phyloP scores from a whole-genome alignment of 495 filamentous ascomycete species.

The Penicillium argentinense region DNA sequence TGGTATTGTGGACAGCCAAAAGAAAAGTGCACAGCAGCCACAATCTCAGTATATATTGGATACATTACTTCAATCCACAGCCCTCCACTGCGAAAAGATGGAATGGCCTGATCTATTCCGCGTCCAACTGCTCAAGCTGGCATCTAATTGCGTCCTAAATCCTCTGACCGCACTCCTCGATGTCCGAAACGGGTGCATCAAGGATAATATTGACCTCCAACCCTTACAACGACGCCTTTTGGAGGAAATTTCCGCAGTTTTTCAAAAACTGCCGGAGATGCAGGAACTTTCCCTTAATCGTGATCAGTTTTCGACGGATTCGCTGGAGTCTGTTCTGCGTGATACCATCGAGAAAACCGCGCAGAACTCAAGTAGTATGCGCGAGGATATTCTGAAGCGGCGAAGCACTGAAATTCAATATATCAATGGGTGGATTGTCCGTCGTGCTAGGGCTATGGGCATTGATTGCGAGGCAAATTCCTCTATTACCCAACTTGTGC shows the following conservation, averaged over 20 bases:
- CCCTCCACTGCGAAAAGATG: slow-evolving; percentile 30
- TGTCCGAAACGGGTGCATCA: slow-evolving; percentile 65
- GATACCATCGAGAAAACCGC: slow-evolving; percentile 56
- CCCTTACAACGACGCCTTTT: slow-evolving; percentile 51
- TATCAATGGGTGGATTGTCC: slow-evolving; percentile 74
- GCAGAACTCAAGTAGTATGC: slow-evolving; percentile 70
- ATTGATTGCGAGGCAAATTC: slow-evolving; percentile 58
- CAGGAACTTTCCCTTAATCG: slow-evolving; percentile 46
- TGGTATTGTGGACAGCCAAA: slow-evolving; percentile 10
- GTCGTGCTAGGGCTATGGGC: slow-evolving; percentile 56
- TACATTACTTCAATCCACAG: slow-evolving; percentile 26
- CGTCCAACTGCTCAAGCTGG: slow-evolving; percentile 69
- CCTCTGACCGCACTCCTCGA: slow-evolving; percentile 69
- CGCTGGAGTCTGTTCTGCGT: slow-evolving; percentile 51
- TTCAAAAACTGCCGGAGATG: slow-evolving; percentile 59
- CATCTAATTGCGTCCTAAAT: slow-evolving; percentile 70
- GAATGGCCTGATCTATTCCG: slow-evolving; percentile 28
- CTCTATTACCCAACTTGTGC: slow-evolving; percentile 52
- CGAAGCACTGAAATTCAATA: slow-evolving; percentile 69
- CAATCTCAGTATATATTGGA: slow-evolving; percentile 26
- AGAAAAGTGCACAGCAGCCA: neutral
- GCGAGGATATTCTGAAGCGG: slow-evolving; percentile 65
- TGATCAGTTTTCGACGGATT: slow-evolving; percentile 42
- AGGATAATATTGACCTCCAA: slow-evolving; percentile 48
- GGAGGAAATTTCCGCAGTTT: slow-evolving; percentile 52